phyloP scores from a whole-genome alignment of 306 rosid species.

The Begonia loranthoides region DNA sequence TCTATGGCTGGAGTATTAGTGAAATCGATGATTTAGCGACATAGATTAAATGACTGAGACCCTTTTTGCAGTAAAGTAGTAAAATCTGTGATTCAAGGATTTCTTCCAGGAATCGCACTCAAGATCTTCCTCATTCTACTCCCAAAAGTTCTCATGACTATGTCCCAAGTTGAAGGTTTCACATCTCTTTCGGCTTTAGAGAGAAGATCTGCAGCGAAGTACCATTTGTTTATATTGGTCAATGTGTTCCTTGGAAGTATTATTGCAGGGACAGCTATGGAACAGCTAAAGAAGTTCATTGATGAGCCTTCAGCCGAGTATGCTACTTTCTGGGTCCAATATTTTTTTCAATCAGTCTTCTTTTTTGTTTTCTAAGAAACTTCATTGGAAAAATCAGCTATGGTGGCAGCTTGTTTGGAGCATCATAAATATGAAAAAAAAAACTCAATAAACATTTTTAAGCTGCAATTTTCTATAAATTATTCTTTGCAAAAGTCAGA shows the following conservation, averaged over 20 bases:
- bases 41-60: slow-evolving; percentile 3
- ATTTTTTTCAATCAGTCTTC: neutral
- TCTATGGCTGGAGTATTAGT: too few relatives aligned
- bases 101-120: slow-evolving; percentile 78
- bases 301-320: slow-evolving; percentile 57
- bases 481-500: too few relatives aligned
- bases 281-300: slow-evolving; percentile 51
- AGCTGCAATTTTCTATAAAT: too few relatives aligned
- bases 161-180: slow-evolving; percentile 76
- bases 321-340: slow-evolving; percentile 5
- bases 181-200: slow-evolving; percentile 59
- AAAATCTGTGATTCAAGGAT: slow-evolving; percentile 73
- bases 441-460: too few relatives aligned
- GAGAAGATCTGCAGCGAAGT: slow-evolving; percentile 75
- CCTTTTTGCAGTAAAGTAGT: slow-evolving; percentile 38
- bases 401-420: neutral
- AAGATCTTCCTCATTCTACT: slow-evolving; percentile 69
- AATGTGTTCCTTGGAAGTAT: slow-evolving; percentile 88
- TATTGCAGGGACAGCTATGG: slow-evolving; percentile 79
- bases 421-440: neutral
- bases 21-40: too few relatives aligned
- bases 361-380: too few relatives aligned
- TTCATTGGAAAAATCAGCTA: too few relatives aligned
- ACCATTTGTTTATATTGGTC: slow-evolving; percentile 55
- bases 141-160: slow-evolving; percentile 57